Evolutionary conservation across 169 alveolate species (phyloP).

Genomic region (Babesia divergens): DNA sequence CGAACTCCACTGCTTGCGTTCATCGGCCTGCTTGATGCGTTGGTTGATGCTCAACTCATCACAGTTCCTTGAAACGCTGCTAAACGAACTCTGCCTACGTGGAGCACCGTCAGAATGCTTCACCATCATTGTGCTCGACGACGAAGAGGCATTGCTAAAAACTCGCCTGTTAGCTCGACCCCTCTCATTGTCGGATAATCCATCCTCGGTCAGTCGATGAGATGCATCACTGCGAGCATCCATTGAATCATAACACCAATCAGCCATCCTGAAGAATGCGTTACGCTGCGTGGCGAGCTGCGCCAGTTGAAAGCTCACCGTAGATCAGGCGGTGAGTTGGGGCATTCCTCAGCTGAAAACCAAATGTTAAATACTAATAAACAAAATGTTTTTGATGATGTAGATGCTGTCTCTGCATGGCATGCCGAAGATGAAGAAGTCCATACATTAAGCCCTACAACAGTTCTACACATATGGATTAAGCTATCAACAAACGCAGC

Average conservation of each 20-base stretch:
- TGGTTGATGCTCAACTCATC: slow-evolving; percentile 18
- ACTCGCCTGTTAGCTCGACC: background rate
- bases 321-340: too few species aligned
- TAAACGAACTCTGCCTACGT: background rate
- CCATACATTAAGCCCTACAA: too few species aligned
- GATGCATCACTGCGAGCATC: background rate
- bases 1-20: slow-evolving; percentile 46
- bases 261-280: background rate
- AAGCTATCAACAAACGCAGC: too few species aligned
- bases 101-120: background rate
- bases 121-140: background rate
- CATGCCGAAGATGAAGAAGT: too few species aligned
- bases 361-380: too few species aligned
- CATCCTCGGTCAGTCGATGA: background rate
- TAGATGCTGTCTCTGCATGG: too few species aligned
- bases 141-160: background rate
- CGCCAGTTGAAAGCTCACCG: background rate
- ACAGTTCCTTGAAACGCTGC: background rate
- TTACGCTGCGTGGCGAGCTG: background rate
- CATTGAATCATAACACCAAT: background rate
- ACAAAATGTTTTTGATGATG: too few species aligned
- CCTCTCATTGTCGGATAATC: background rate
- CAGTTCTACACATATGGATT: too few species aligned
- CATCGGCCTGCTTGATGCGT: slow-evolving; percentile 24
- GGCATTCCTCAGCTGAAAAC: too few species aligned